Evolutionary conservation across 768 basidiomycete species (phyloP).

Genomic region (Panaeolus papilionaceus): DNA sequence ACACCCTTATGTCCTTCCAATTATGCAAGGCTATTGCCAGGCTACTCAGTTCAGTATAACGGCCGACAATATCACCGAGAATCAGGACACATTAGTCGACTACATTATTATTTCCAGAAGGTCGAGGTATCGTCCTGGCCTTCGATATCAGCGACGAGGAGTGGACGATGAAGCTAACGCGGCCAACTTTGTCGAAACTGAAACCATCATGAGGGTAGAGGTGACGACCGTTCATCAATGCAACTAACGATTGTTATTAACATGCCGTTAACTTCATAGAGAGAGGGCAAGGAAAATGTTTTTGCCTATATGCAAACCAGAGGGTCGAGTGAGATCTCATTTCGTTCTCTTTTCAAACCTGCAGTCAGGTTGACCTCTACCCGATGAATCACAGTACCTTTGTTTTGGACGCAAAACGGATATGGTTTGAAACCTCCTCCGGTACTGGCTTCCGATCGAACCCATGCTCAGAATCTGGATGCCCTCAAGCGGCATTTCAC

Average conservation of each 20-base stretch:
- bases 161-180: slow-evolving; percentile 93
- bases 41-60: slow-evolving; percentile 70
- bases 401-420: slow-evolving; percentile 92
- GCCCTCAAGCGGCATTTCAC: slow-evolving; percentile 78
- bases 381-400: slow-evolving; percentile 66
- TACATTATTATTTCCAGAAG: slow-evolving; percentile 87
- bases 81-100: slow-evolving; percentile 63
- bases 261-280: slow-evolving; percentile 44
- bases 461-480: slow-evolving; percentile 72
- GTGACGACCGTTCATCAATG: slow-evolving; percentile 43
- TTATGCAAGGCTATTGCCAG: slow-evolving; percentile 95
- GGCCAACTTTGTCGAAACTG: slow-evolving; percentile 96
- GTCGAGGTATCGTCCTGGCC: slow-evolving; percentile 87
- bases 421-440: slow-evolving; percentile 91
- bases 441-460: slow-evolving; percentile 73
- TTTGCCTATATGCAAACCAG: slow-evolving; percentile 92
- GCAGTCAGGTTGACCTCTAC: slow-evolving; percentile 14
- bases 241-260: background rate
- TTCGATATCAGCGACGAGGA: slow-evolving; percentile 94
- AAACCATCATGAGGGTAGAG: slow-evolving; percentile 85
- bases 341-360: slow-evolving; percentile 18
- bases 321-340: slow-evolving; percentile 75
- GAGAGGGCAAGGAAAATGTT: slow-evolving; percentile 75
- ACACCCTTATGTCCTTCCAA: slow-evolving; percentile 86
- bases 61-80: slow-evolving; percentile 47